Conservation (phyloP, 495 filamentous ascomycete species). For the Tuber aestivum region DNA sequence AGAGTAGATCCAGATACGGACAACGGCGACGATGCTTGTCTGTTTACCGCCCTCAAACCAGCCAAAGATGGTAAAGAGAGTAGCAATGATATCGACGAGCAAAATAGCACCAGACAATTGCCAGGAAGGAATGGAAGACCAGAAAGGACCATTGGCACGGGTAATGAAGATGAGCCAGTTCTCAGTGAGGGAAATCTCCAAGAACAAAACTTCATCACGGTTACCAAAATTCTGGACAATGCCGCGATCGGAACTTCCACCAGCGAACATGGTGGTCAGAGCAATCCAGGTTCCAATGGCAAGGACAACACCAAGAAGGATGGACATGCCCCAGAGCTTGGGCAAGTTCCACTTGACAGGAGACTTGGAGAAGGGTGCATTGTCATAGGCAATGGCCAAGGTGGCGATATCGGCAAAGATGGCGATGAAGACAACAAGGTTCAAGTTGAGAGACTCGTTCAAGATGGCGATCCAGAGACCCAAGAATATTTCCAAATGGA, state of each 20-base stretch:
- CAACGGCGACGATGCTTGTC: conserved; percentile 69
- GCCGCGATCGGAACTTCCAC: conserved; percentile 54
- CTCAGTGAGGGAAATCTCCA: conserved; percentile 83
- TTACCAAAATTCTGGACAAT: conserved; percentile 82
- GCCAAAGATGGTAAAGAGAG: conserved; percentile 76
- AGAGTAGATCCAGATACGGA: conserved; percentile 85
- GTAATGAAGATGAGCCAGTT: conserved; percentile 98
- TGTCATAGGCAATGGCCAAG: conserved; percentile 87
- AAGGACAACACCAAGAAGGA: conserved; percentile 72
- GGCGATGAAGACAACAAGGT: conserved; percentile 85
- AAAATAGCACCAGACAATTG: conserved; percentile 70
- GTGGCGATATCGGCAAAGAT: conserved; percentile 94
- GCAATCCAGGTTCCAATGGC: conserved; percentile 80
- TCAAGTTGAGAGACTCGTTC: conserved; percentile 74
- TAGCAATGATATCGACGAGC: conserved; percentile 72
- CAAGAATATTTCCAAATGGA: conserved; percentile 83
- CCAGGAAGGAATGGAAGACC: conserved; percentile 77
- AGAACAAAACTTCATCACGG: conserved; percentile 75
- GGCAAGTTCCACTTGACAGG: conserved; percentile 94
- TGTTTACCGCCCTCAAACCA: conserved; percentile 58
- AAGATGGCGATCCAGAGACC: conserved; percentile 84
- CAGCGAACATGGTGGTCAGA: conserved; percentile 67
- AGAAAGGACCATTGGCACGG: conserved; percentile 79
- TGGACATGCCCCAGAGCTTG: conserved; percentile 85
- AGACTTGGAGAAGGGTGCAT: conserved; percentile 75